Evolutionary conservation across 495 filamentous ascomycete genomes (phyloP).

Genomic region (Mytilinidion resinicola): DNA sequence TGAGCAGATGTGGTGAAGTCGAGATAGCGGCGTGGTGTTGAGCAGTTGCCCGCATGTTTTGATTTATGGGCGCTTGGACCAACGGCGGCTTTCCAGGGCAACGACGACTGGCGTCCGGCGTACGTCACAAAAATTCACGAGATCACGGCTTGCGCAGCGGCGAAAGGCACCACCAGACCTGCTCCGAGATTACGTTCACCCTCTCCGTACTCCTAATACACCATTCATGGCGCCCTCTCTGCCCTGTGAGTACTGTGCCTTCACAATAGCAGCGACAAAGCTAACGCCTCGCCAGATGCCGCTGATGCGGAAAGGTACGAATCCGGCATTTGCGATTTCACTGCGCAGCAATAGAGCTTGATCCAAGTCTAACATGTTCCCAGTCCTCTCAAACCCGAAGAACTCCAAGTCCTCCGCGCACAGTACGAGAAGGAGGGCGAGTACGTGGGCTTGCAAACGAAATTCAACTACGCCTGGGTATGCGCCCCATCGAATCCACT

Average conservation of each 20-base stretch:
- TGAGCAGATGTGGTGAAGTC: too few relatives aligned
- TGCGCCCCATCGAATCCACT: constrained; percentile 16
- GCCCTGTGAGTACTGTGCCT: constrained; percentile 27
- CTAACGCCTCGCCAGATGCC: constrained; percentile 58
- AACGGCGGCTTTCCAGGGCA: not conserved
- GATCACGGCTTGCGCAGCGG: not conserved
- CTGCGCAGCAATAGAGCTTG: not conserved
- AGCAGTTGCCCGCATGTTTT: not conserved
- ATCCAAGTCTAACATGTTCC: constrained; percentile 9
- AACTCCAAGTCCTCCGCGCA: constrained; percentile 81
- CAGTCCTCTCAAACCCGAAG: constrained; percentile 80
- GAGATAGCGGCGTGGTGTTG: not conserved
- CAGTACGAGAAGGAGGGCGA: constrained; percentile 97
- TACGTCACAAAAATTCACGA: too few relatives aligned
- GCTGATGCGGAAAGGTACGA: constrained; percentile 90
- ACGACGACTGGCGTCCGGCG: not conserved
- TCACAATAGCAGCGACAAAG: constrained; percentile 23
- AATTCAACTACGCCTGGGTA: constrained; percentile 99
- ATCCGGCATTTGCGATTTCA: not conserved
- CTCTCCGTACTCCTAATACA: not conserved
- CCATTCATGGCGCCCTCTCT: constrained; percentile 25
- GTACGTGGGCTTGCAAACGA: constrained; percentile 94
- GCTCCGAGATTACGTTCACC: not conserved
- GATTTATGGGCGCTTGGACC: constrained; percentile 1
- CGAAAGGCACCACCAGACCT: not conserved